Evolutionary conservation across 495 filamentous ascomycete species (phyloP), one percentile per base, ranked within the genome.

Genomic region (Neurospora sp.): DNA sequence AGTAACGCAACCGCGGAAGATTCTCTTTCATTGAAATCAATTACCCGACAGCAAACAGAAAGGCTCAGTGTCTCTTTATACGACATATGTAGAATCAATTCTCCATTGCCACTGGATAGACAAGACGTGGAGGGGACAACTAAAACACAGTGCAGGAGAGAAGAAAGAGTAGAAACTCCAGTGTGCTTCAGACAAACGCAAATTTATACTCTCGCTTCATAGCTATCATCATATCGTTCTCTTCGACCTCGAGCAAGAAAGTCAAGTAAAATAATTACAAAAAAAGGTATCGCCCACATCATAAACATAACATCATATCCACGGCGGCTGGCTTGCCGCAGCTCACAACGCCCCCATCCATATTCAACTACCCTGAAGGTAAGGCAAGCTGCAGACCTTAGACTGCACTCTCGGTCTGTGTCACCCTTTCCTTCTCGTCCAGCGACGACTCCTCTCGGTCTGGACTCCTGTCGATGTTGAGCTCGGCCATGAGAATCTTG

Each of bases 401-500:
- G 54, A 66, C 54, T 18, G 27, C 54, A 11, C 5, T 66, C 54
- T 66, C 54, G 23, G 11, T 66, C 27, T 35, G 54, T 66, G 70
- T 69, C 72, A 72, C 70, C 72, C 76, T 48, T 72, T 54, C 39
- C 78, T 80, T 76, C 46, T 76, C 74, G 69, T 77, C 75, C 48
- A 54, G 73, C 18, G 70, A 74, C 0, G 70, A 73, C 35, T 70
- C 77, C 44, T 80, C 85, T 84, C 85, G 31, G 89, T 88, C 40
- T 87, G 77, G 7, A 79, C 78, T 16, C 78, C 27, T 66, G 27
- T 66, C 27, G 6, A 66, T 18, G 54, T 9, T 78, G 37, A 91
- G 80, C 76, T 88, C 82, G 11, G 73, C 80, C 79, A 90, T 84
- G 42, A 91, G 78, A 18, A 78, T 74, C 4, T 72, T 76, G 74